Evolutionary conservation across 768 basidiomycete species (phyloP), one percentile per base, ranked within the genome.

Genomic region (Agaricus subrufescens): DNA sequence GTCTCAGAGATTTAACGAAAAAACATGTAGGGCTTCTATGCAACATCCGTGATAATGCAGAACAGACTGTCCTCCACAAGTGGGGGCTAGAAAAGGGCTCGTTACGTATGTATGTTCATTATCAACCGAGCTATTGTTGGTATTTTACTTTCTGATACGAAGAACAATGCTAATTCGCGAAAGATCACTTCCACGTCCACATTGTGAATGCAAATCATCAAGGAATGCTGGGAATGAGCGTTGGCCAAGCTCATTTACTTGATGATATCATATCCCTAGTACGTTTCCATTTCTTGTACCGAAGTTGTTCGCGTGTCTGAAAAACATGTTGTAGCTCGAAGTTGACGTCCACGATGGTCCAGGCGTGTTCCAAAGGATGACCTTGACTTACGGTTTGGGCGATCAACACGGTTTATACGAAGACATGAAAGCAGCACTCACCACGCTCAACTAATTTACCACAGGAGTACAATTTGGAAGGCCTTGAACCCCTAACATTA

Each of bases 181-280:
- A 45, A 96, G 94, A 97, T 66, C 94, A 94, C 63, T 93, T 97
- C 66, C 94, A 98, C 59, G 89, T 97, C 2, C 94, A 98, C 62
- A 86, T 96, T 50, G 91, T 93, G 27, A 89, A 94, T 62, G 82
- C 81, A 0, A 84, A 85, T 58, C 83, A 88, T 48, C 56, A 65
- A 60, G 77, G 70, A n/a, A 69, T 84, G 12, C 61, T 81, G 59
- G 89, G 94, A 0, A 89, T 91, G 83, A 73, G 80, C 0, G 88
- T 94, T 0, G 96, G 94, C 1, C 95, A 94, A 65, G 93, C 95
- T 0, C 94, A 97, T 72, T 76, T 98, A 11, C 75, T 99, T 8
- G 96, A 98, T 62, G 93, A 97, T 69, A 69, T 98, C 49, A 94
- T 98, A 57, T 85, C 89, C 2, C 68, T 96, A 70, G 93, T 94